Evolutionary conservation across 345 rosid genomes (phyloP).

Genomic region (Arabis alpina): DNA sequence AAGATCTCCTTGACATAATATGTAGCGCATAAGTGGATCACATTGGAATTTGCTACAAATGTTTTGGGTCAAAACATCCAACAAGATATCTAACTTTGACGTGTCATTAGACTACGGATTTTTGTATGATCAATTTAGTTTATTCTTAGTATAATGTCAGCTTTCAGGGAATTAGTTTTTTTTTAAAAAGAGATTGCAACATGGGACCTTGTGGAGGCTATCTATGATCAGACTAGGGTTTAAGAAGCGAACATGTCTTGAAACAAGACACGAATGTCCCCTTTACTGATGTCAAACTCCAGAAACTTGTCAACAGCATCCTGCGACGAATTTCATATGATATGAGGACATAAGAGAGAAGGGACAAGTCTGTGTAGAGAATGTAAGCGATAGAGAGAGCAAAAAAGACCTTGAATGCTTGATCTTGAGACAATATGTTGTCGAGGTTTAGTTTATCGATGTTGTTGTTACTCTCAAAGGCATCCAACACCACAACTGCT

Average conservation of each 20-base stretch:
- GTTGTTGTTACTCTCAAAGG: conserved; percentile 51
- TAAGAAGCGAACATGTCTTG: conserved; percentile 53
- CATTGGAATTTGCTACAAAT: no score
- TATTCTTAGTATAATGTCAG: no score
- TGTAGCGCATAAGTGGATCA: no score
- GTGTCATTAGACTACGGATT: no score
- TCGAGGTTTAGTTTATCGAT: conserved; percentile 60
- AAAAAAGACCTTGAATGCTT: conserved; percentile 61
- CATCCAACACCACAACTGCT: conserved; percentile 67
- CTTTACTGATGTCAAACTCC: conserved; percentile 58
- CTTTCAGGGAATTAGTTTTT: no score
- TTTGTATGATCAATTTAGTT: no score
- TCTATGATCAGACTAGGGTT: conserved; percentile 29
- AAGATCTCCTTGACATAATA: no score
- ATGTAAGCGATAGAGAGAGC: neutral
- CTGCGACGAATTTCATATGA: conserved; percentile 48
- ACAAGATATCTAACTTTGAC: no score
- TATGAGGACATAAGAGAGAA: conserved; percentile 14
- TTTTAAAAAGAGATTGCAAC: no score
- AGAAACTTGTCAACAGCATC: conserved; percentile 70
- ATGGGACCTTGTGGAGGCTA: conserved; percentile 7
- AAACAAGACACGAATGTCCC: conserved; percentile 67
- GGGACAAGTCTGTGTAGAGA: conserved; percentile 6
- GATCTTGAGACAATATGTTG: conserved; percentile 66
- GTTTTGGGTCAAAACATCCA: no score